Conservation (phyloP, 768 basidiomycete genomes). For the Boletus vermiculosoides region DNA sequence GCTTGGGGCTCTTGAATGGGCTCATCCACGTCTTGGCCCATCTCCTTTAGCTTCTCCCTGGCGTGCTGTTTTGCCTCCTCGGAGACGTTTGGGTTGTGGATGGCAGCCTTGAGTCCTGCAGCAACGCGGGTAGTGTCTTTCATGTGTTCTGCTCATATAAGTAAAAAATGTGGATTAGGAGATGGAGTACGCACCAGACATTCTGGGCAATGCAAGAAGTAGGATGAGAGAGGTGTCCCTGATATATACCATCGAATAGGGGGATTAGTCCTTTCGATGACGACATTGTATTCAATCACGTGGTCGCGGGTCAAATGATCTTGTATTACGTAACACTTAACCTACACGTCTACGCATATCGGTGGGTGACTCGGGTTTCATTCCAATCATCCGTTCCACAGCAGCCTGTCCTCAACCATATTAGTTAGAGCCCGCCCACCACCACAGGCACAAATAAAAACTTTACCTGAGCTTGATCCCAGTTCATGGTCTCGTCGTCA, state of each 20-base stretch:
- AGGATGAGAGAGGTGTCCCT: neutral
- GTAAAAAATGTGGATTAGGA: neutral
- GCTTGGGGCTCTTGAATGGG: neutral
- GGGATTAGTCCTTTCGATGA: slow-evolving; percentile 9
- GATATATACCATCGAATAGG: slow-evolving; percentile 13
- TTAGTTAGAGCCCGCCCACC: neutral
- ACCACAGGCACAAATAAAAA: neutral
- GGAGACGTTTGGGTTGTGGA: slow-evolving; percentile 58
- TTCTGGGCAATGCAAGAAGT: neutral
- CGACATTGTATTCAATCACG: slow-evolving; percentile 10
- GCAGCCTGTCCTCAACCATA: slow-evolving; percentile 38
- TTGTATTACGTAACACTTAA: slow-evolving; percentile 11
- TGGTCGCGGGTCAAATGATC: neutral
- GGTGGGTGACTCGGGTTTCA: slow-evolving; percentile 35
- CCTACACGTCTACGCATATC: slow-evolving; percentile 29
- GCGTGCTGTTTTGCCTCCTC: slow-evolving; percentile 53
- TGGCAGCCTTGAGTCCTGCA: slow-evolving; percentile 57
- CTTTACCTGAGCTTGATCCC: slow-evolving; percentile 68
- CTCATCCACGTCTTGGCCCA: too few species aligned
- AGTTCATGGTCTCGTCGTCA: slow-evolving; percentile 60
- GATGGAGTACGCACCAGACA: slow-evolving; percentile 11
- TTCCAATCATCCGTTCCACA: slow-evolving; percentile 59
- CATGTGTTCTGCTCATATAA: slow-evolving; percentile 19
- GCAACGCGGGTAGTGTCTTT: slow-evolving; percentile 49
- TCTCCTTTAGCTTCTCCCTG: slow-evolving; percentile 41